Evolutionary conservation across 768 basidiomycete species (phyloP), one percentile per base, ranked within the genome.

Genomic region (Leucocoprinus leucothites): DNA sequence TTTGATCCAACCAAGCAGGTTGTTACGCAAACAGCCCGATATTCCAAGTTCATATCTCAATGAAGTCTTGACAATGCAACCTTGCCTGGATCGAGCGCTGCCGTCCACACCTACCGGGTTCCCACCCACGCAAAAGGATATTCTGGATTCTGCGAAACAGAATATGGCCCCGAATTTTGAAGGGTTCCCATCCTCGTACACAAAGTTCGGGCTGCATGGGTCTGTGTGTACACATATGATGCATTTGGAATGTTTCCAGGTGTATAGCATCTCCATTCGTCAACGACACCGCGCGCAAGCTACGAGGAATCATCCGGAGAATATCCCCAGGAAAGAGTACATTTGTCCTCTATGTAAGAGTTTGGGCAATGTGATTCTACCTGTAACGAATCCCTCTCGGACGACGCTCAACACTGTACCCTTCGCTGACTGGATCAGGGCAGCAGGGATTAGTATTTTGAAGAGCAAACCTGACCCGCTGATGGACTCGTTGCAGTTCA

Each of bases 261-360:
- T 87, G 1, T 98, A 98, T 69, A 94, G 83, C 60, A 67, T 80
- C 1, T 95, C 94, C 16, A 87, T 98, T 51, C 82, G 91, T 43
- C 86, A 89, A 58, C 87, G 95, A 11, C 94, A 96, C 65, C 82
- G 89, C 7, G 78, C 87, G 0, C 96, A 98, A 62, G 85, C 90
- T 4, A 93, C 93, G 5, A 76, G 97, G 36, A 93, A 94, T 60
- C 96, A 97, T 64, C 95, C 97, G 0, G 96, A 98, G 67, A 89
- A 85, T 63, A 92, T 94, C n/a, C 84, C 89, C 14, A 81, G 97
- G 38, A 89, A 89, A 61, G 97, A 99, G 64, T 98, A 87, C 71
- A 90, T 98, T 45, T 99, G 97, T 62, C 97, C 97, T 1, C 74
- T 99, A 3, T 99, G 97, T 76, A 98, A 98, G 72, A 94, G 91